Evolutionary conservation across 106 monocot genomes (phyloP).

Genomic region (Dioscorea alata): DNA sequence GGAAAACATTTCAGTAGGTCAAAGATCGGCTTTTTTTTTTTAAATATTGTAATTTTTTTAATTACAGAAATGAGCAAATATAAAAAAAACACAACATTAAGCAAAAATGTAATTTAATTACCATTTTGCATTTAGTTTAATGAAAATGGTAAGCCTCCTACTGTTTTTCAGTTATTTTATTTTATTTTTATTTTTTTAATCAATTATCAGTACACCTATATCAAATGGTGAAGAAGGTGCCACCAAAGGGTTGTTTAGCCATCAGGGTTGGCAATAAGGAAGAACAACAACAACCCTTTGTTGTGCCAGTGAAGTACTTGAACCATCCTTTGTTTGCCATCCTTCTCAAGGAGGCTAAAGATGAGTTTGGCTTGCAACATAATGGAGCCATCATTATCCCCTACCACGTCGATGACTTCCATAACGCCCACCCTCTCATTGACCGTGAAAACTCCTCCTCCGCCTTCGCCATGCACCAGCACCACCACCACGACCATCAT

Average conservation of each 20-base stretch:
- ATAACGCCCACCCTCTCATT: neutral
- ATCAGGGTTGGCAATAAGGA: neutral
- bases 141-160: too few relatives aligned
- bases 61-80: too few relatives aligned
- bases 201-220: too few relatives aligned
- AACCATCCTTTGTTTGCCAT: slow-evolving; percentile 5
- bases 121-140: too few relatives aligned
- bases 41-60: too few relatives aligned
- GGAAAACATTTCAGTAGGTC: too few relatives aligned
- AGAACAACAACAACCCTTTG: neutral
- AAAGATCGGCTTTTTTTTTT: too few relatives aligned
- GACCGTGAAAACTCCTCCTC: neutral
- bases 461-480: neutral
- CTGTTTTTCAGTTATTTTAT: too few relatives aligned
- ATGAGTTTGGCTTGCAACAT: neutral
- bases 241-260: neutral
- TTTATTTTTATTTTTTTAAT: too few relatives aligned
- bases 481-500: slow-evolving; percentile 3
- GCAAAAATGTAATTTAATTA: too few relatives aligned
- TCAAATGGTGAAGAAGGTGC: neutral
- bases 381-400: slow-evolving; percentile 1
- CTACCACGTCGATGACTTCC: slow-evolving; percentile 1
- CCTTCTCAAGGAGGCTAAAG: slow-evolving; percentile 1
- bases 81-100: too few relatives aligned
- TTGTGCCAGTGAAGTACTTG: slow-evolving; percentile 4